Percentiles rank a stretch among this genome's conserved stretches.
These are phyloP conservation scores for Aspergillus funiculosus DNA, from an alignment of 495 filamentous ascomycete genomes.

Conservation along the genomic window DNA sequence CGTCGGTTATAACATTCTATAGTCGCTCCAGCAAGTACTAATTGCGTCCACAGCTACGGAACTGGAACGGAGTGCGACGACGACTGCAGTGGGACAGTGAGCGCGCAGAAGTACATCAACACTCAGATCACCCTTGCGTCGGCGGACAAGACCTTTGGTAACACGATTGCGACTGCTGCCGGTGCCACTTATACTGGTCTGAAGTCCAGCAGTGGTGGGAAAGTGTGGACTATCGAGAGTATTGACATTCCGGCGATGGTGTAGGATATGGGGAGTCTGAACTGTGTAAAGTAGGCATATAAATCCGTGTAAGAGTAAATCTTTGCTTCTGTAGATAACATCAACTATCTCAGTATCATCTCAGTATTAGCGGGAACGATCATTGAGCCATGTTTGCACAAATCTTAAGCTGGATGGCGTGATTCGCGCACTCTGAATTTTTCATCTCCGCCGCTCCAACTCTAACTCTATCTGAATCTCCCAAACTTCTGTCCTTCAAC, in stretches of 20 bases:
- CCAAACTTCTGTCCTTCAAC: too few relatives aligned
- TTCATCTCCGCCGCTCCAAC: too few relatives aligned
- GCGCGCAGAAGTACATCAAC: constrained; percentile 31
- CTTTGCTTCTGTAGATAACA: too few relatives aligned
- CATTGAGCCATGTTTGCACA: too few relatives aligned
- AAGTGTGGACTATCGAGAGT: constrained; percentile 30
- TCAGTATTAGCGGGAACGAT: too few relatives aligned
- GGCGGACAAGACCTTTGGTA: constrained; percentile 30
- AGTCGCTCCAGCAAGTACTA: neutral
- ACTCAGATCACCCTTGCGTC: constrained; percentile 31
- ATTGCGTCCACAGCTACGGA: constrained; percentile 23
- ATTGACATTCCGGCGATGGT: constrained; percentile 34
- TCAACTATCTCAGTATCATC: too few relatives aligned
- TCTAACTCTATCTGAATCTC: too few relatives aligned
- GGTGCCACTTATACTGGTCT: constrained; percentile 28
- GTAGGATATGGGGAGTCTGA: too few relatives aligned
- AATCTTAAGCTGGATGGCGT: too few relatives aligned
- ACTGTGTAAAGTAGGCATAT: too few relatives aligned
- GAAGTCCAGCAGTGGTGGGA: constrained; percentile 27
- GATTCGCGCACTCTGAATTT: too few relatives aligned
- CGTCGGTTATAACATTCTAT: neutral
- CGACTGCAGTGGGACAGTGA: constrained; percentile 31
- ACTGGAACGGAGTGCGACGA: constrained; percentile 35
- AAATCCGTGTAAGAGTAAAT: too few relatives aligned
- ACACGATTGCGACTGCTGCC: constrained; percentile 27